Evolutionary conservation across 164 flowering plant species (phyloP).

Genomic region (Vitis vinifera): ASM3070453v1 NC_081822.1:11340001-11340500

Average conservation of each 20-base stretch:
- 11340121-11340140: too few species aligned
- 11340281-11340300: background rate
- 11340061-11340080: too few species aligned
- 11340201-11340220: background rate
- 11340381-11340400: background rate
- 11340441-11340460: conserved; percentile 19
- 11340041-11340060: too few species aligned
- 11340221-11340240: background rate
- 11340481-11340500: conserved; percentile 29
- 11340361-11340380: background rate
- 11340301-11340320: background rate
- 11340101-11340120: too few species aligned
- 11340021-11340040: too few species aligned
- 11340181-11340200: background rate
- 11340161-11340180: background rate
- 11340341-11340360: background rate
- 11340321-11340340: background rate
- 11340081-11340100: too few species aligned
- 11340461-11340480: conserved; percentile 23
- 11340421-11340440: conserved; percentile 1
- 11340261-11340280: background rate
- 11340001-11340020: too few species aligned
- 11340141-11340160: too few species aligned
- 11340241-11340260: background rate
- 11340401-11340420: background rate